Evolutionary conservation across 2,329 filamentous ascomycete genomes (phyloP).

Genomic region (Orbilia ellipsospora): DNA sequence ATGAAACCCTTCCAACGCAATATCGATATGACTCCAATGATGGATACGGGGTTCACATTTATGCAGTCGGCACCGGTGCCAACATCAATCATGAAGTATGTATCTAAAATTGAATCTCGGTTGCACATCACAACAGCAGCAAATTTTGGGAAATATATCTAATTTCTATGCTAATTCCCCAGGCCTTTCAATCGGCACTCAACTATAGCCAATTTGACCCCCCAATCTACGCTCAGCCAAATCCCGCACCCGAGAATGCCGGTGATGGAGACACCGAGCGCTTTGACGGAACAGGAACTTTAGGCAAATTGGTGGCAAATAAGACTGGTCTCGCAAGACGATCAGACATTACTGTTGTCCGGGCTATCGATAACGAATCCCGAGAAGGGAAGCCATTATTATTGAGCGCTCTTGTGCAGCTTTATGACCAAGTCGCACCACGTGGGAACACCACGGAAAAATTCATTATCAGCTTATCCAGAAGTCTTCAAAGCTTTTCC

Average conservation of each 20-base stretch:
- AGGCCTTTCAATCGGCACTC: slow-evolving; percentile 18
- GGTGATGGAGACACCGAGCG: too few species aligned
- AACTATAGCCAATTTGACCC: slow-evolving; percentile 4
- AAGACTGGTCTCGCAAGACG: slow-evolving; percentile 4
- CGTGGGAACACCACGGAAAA: too few species aligned
- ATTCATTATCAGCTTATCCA: too few species aligned
- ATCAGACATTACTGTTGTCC: slow-evolving; percentile 9
- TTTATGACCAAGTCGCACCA: slow-evolving; percentile 6
- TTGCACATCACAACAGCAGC: too few species aligned
- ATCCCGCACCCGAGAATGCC: not conserved
- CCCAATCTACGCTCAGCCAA: slow-evolving; percentile 16
- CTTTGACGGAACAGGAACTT: too few species aligned
- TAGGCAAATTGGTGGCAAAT: too few species aligned
- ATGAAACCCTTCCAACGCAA: slow-evolving; percentile 2
- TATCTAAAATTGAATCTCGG: too few species aligned
- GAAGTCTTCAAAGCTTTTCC: too few species aligned
- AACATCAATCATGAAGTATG: slow-evolving; percentile 5
- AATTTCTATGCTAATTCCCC: not conserved
- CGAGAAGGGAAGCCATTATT: slow-evolving; percentile 16
- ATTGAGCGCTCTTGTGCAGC: slow-evolving; percentile 17
- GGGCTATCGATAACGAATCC: not conserved
- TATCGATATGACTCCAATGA: slow-evolving; percentile 14
- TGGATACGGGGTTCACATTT: slow-evolving; percentile 15
- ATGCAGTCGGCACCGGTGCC: slow-evolving; percentile 4
- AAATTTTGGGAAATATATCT: too few species aligned